Evolutionary conservation across 805 yeast species (phyloP), one percentile per base, ranked within the genome.

Genomic region (Candida nitratophila): DNA sequence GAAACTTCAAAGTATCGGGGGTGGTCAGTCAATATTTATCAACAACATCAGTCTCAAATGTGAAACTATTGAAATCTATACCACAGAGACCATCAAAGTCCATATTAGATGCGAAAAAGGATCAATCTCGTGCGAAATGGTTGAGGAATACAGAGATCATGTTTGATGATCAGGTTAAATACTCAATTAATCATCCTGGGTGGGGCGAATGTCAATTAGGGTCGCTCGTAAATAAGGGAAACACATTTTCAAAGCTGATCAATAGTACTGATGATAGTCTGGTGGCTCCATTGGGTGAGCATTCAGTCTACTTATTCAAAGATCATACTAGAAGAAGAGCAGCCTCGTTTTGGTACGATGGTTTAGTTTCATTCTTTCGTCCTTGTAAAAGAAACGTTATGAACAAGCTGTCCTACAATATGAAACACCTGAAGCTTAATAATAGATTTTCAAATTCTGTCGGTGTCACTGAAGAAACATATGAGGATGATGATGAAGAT

Each of bases 301-400:
- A n/a, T 22, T 36, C 39, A 3, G 17, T 22, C 2, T 36, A 36
- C n/a, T 11, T 36, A 11, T 21, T 36, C 11, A 36, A 36, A 36
- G 30, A 21, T 20, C 3, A 6, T 21, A 33, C 15, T n/a, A 35
- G 19, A 17, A 19, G 19, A 35, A 22, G 30, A 22, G n/a, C 7
- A 22, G n/a, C 7, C 10, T 26, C 40, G 10, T 22, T 27, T 9
- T 37, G 66, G 66, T 55, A 49, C 43, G 60, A 57, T 34, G 50
- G 59, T 0, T 38, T 60, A 1, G 15, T 60, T 32, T 50, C 57
- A 0, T 36, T 61, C 8, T 61, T 57, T 24, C 46, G 66, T 40
- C 65, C 63, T 1, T 61, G 66, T 46, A 61, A 61, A 39, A 42
- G 66, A 34, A 54, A 50, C 11, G 51, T 56, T 1, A 50, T 48